Base-by-base conservation (phyloP, 2,329 filamentous ascomycete species). In the Fusarium sp. region DNA sequence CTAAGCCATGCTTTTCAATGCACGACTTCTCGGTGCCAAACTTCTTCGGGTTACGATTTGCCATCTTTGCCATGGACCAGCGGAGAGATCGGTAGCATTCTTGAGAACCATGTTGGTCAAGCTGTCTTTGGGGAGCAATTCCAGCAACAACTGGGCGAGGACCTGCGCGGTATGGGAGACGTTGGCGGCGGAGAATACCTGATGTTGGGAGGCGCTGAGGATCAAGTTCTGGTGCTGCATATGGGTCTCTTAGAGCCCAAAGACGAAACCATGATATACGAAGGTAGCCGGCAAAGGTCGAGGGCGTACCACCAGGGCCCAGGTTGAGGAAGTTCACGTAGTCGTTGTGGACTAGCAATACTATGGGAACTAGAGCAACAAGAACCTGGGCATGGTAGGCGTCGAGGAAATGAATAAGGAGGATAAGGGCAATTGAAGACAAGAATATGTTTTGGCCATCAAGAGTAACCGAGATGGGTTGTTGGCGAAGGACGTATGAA, bases 1-100 rank as follows among this genome's bases (percentile, higher is more conserved):
- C 93, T 8, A 93, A 86, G 44, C 91, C 91, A 76, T 95, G 90
- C 82, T 95, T 95, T 79, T 96, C 93, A 72, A 96, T 90, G 76
- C 92, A 95, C 2, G 90, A 93, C 2, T 87, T 91, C 0, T 88
- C 91, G 11, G 90, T 88, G 75, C 84, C 87, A 59, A 91, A 83
- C 18, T 79, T 79, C 2, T 81, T 79, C 4, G 84, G 84, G 72
- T 83, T 80, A n/a, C 73, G 74, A 3, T 77, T 70, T 14, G 84
- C 84, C 25, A 93, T 82, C 6, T 78, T 78, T 59, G 85, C 80
- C 51, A 94, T 83, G 4, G 85, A 83, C 2, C 79, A 75, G 3
- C 85, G 83, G 6, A 94, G 84, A 16, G 82, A 78, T n/a, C 81
- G 76, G 77, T 90, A 90, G 76, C 89, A 87, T 16, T 80, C 76